These are phyloP conservation scores for Phytophthora boehmeriae DNA, from an alignment of 352 stramenopile species.

Conservation along the genomic window DNA sequence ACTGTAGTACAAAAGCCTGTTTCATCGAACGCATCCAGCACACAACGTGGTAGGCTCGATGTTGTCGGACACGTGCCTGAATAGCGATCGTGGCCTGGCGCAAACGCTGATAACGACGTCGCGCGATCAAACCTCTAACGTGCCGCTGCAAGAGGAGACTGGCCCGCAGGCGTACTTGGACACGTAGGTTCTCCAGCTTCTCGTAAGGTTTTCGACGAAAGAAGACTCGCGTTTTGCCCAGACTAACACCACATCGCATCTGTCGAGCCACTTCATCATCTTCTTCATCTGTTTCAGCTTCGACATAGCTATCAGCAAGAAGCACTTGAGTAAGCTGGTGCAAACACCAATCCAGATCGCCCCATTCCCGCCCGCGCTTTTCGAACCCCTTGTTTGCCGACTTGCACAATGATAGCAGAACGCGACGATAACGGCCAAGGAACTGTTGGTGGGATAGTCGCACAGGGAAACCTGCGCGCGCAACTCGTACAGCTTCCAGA, in stretches of 20 bases:
- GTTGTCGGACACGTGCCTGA: conserved; percentile 50
- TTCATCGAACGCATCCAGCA: conserved; percentile 47
- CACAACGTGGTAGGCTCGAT: conserved; percentile 39
- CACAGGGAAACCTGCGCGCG: conserved; percentile 83
- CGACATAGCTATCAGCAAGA: conserved; percentile 13
- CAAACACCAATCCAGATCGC: conserved; percentile 37
- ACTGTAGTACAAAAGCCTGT: conserved; percentile 53
- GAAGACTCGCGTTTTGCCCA: conserved; percentile 94
- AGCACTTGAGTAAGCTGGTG: conserved; percentile 37
- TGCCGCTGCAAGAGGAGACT: conserved; percentile 62
- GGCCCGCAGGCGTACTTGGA: conserved; percentile 32
- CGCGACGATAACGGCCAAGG: conserved; percentile 64
- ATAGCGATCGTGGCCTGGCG: conserved; percentile 43
- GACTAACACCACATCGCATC: conserved; percentile 52
- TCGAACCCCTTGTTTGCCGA: conserved; percentile 19
- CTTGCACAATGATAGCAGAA: conserved; percentile 49
- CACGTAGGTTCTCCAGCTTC: conserved; percentile 82
- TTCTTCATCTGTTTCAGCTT: conserved; percentile 17
- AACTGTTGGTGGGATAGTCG: conserved; percentile 85
- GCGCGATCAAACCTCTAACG: conserved; percentile 51
- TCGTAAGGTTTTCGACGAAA: conserved; percentile 95
- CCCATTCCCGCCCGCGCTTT: conserved; percentile 23
- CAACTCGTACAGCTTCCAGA: conserved; percentile 87
- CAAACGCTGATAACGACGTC: conserved; percentile 41
- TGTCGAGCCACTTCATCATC: conserved; percentile 30